A percentile compares a stretch with the other conserved stretches of the same genome.
phyloP scores from a whole-genome alignment of 139 green algal genomes.

The Chlamydomonas sp. region DNA sequence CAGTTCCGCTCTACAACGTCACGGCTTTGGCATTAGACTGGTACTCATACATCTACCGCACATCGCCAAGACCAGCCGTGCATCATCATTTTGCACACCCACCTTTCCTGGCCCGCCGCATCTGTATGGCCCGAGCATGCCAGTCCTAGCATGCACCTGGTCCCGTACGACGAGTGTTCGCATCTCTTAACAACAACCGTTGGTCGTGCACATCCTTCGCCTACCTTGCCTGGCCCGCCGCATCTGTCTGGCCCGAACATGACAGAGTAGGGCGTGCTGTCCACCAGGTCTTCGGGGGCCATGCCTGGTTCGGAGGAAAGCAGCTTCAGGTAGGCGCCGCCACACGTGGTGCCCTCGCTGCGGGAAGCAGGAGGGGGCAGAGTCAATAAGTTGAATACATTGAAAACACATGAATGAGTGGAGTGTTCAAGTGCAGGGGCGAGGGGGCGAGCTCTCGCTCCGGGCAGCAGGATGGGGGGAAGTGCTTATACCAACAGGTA shows the following conservation, averaged over 20 bases:
- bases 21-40: too few relatives aligned
- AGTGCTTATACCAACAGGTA: too few relatives aligned
- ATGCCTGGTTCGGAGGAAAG: constrained; percentile 50
- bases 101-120: constrained; percentile 65
- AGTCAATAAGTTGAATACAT: too few relatives aligned
- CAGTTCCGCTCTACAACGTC: too few relatives aligned
- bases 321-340: constrained; percentile 95
- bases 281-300: constrained; percentile 12
- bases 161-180: too few relatives aligned
- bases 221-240: constrained; percentile 48
- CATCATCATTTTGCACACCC: neutral
- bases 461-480: too few relatives aligned
- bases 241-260: constrained; percentile 98
- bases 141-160: neutral
- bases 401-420: too few relatives aligned
- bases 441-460: too few relatives aligned
- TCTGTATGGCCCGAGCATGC: constrained; percentile 98
- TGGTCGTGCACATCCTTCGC: neutral
- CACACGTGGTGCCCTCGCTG: constrained; percentile 73
- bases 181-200: neutral
- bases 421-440: too few relatives aligned
- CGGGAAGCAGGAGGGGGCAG: neutral
- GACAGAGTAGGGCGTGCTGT: constrained; percentile 78
- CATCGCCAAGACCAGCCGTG: too few relatives aligned
- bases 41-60: too few relatives aligned